A percentile compares a stretch with the other conserved stretches of the same genome.
phyloP scores from a whole-genome alignment of 116 monocot genomes.

The Posidonia oceanica region DNA sequence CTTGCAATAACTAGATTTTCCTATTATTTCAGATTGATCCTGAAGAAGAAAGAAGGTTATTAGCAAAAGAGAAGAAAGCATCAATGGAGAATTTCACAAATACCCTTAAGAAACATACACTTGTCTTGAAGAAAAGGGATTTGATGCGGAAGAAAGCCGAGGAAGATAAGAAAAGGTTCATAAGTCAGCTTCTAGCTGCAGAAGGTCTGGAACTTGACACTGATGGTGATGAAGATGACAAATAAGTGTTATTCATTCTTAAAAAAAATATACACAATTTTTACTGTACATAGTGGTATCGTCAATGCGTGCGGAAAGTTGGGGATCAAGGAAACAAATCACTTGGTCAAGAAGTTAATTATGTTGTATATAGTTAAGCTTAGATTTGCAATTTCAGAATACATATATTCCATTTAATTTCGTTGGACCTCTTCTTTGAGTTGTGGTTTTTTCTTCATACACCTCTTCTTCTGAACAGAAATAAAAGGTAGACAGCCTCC shows the following conservation, averaged over 20 bases:
- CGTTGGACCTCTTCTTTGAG: too few species aligned
- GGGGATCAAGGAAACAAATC: neutral
- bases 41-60: slow-evolving; percentile 75
- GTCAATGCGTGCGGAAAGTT: neutral
- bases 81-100: slow-evolving; percentile 54
- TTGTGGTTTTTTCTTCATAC: too few species aligned
- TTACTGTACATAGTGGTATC: neutral
- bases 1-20: neutral
- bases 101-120: slow-evolving; percentile 76
- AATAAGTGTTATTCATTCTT: neutral
- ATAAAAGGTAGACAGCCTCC: too few species aligned
- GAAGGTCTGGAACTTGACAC: slow-evolving; percentile 95
- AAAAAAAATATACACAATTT: too few species aligned
- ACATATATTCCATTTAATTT: too few species aligned
- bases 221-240: slow-evolving; percentile 37
- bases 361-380: neutral
- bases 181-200: slow-evolving; percentile 68
- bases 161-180: slow-evolving; percentile 48
- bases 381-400: too few species aligned
- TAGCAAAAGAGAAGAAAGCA: slow-evolving; percentile 84
- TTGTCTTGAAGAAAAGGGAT: slow-evolving; percentile 83
- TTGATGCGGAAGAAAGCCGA: slow-evolving; percentile 72
- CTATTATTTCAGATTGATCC: slow-evolving; percentile 60
- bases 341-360: neutral
- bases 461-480: too few species aligned